Evolutionary conservation across 2,329 filamentous ascomycete species (phyloP), one percentile per base, ranked within the genome.

Genomic region (Colletotrichum navitas): DNA sequence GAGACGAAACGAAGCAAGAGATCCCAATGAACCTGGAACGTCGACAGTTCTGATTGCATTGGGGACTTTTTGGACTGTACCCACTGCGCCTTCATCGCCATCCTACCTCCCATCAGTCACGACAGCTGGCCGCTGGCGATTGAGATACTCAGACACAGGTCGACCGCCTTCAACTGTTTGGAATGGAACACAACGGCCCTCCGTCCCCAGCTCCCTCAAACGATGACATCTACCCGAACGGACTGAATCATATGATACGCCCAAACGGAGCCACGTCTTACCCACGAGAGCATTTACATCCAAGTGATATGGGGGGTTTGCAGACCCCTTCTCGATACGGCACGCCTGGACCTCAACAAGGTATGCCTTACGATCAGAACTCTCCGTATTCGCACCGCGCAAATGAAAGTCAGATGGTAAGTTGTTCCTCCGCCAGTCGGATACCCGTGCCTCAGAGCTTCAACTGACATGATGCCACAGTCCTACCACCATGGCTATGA

Each of bases 151-250:
- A 32, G n/a, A 55, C 36, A 21, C 54, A 21, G 10, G 6, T 43
- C 45, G 24, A 26, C 29, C 26, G 45, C 11, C 36, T 45, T 39
- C 55, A 49, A 39, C 47, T 16, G 29, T 66, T 59, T 14, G 72
- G 75, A 34, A 80, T 86, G 84, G 81, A 80, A 71, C 80, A 78
- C 65, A 78, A 77, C 64, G 77, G 80, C 55, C 81, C 84, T 45
- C 83, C 82, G 54, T 87, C 86, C 29, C 86, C 87, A 69, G 82
- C 83, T 65, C 82, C 82, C 26, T 84, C 83, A 60, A 78, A 78
- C 64, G 77, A 77, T 66, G 78, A 78, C 26, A 75, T 79, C 36
- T 79, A 84, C 34, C 81, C 83, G n/a, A 79, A 80, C 68, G 81
- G 82, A 49, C 81, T 85, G 69, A 80, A 83, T 59, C 81, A 85